Evolutionary conservation across 2,329 filamentous ascomycete species (phyloP).

Genomic region (Xylariaceae sp.): DNA sequence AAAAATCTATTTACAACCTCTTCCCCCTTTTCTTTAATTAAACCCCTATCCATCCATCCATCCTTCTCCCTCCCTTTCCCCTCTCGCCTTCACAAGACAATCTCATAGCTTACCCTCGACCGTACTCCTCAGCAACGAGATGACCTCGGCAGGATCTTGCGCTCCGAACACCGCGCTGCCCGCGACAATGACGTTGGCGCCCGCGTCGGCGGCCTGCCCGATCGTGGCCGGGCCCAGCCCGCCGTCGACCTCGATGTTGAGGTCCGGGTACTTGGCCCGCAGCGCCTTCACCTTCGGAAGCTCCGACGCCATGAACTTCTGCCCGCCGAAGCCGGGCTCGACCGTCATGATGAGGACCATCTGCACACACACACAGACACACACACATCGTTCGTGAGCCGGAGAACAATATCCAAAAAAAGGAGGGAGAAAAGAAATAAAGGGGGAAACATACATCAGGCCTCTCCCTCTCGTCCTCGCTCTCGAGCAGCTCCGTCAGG

Average conservation of each 20-base stretch:
- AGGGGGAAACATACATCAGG: slow-evolving; percentile 66
- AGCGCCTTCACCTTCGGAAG: slow-evolving; percentile 88
- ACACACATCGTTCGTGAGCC: no score
- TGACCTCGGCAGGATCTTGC: slow-evolving; percentile 80
- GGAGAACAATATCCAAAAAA: not conserved
- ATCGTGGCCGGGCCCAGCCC: slow-evolving; percentile 85
- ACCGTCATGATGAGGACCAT: slow-evolving; percentile 99
- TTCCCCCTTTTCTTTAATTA: no score
- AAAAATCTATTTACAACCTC: no score
- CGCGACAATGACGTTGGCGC: slow-evolving; percentile 96
- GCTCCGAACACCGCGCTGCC: slow-evolving; percentile 95
- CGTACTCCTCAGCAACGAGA: slow-evolving; percentile 69
- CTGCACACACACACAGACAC: no score
- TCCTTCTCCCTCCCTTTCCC: no score
- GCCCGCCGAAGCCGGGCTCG: slow-evolving; percentile 92
- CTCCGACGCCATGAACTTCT: slow-evolving; percentile 97
- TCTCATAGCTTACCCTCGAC: no score
- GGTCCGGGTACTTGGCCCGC: slow-evolving; percentile 75
- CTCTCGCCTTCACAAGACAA: no score
- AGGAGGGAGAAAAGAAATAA: not conserved
- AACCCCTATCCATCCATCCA: no score
- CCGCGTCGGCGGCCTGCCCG: slow-evolving; percentile 88
- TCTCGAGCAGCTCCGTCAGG: slow-evolving; percentile 83
- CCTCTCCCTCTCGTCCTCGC: slow-evolving; percentile 62
- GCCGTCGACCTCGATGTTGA: slow-evolving; percentile 97